A percentile compares a stretch with the other conserved stretches of the same genome.
These are phyloP conservation scores for Prunus padus DNA, from an alignment of 306 rosid species.

Conservation along the genomic window DNA sequence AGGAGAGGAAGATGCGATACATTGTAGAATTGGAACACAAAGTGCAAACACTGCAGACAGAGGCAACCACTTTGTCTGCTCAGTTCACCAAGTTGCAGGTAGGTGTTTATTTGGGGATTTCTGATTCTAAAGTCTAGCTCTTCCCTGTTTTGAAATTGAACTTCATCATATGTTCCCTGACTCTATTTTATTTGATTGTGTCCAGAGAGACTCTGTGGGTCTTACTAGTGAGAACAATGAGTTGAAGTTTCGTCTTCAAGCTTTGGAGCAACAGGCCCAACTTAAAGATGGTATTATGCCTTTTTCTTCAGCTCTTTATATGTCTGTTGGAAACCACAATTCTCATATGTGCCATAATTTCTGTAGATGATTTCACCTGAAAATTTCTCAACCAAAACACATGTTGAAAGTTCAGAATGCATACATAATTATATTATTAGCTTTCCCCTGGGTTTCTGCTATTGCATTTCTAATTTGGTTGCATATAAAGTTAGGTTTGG, in stretches of 20 bases:
- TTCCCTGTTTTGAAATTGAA: not conserved
- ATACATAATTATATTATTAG: not conserved
- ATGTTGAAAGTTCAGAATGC: not conserved
- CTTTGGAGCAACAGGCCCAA: conserved; percentile 81
- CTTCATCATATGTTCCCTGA: not conserved
- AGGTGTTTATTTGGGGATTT: conserved; percentile 12
- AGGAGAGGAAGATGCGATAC: conserved; percentile 70
- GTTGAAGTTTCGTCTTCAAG: conserved; percentile 81
- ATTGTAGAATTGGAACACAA: conserved; percentile 82
- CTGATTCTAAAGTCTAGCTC: not conserved
- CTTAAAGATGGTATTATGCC: conserved; percentile 67
- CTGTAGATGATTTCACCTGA: not conserved
- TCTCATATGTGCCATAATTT: not conserved
- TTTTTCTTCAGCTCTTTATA: conserved; percentile 20
- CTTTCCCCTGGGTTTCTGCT: not conserved
- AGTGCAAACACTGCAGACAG: conserved; percentile 90
- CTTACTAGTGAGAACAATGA: conserved; percentile 68
- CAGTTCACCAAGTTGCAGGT: conserved; percentile 76
- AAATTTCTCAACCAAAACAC: not conserved
- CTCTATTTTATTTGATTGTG: conserved; percentile 8
- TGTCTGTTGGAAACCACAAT: not conserved
- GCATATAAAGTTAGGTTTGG: not conserved
- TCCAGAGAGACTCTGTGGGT: conserved; percentile 57
- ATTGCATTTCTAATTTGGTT: not conserved
- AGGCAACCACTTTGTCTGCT: conserved; percentile 74